These are phyloP conservation scores for Phytophthora hybrid DNA, from an alignment of 352 stramenopile genomes.

Conservation along the genomic window DNA sequence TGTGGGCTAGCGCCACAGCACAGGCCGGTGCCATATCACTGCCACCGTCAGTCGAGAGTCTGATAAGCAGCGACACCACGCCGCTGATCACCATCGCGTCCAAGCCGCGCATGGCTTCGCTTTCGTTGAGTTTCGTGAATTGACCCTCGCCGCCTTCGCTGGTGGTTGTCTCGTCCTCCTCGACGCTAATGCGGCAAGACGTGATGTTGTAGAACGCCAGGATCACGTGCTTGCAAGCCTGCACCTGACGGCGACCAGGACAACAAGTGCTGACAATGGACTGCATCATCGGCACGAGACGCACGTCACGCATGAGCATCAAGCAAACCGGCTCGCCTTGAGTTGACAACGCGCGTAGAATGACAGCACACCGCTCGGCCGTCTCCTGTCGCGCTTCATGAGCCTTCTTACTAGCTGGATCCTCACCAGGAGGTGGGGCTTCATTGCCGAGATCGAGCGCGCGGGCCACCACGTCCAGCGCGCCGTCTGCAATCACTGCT, in stretches of 20 bases:
- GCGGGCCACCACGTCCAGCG: constrained; percentile 63
- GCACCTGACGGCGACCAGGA: constrained; percentile 49
- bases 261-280: constrained; percentile 47
- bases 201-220: constrained; percentile 83
- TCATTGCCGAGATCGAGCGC: constrained; percentile 37
- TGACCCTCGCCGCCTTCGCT: background rate
- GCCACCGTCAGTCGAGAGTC: constrained; percentile 54
- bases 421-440: background rate
- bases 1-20: constrained; percentile 76
- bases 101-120: constrained; percentile 43
- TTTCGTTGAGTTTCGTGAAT: constrained; percentile 8
- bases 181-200: constrained; percentile 43
- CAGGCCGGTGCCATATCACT: constrained; percentile 74
- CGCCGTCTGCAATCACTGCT: constrained; percentile 64
- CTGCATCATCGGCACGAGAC: constrained; percentile 61
- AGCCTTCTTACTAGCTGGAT: constrained; percentile 26
- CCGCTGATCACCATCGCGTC: constrained; percentile 60
- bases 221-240: constrained; percentile 62
- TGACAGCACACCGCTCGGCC: constrained; percentile 71
- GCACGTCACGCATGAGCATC: constrained; percentile 57
- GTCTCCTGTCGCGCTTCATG: constrained; percentile 52
- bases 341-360: constrained; percentile 74
- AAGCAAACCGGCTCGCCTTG: constrained; percentile 51
- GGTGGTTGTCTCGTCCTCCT: constrained; percentile 13
- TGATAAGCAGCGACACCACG: constrained; percentile 72